Evolutionary conservation across 768 basidiomycete species (phyloP), one percentile per base, ranked within the genome.

Genomic region (Tulasnella sp.): DNA sequence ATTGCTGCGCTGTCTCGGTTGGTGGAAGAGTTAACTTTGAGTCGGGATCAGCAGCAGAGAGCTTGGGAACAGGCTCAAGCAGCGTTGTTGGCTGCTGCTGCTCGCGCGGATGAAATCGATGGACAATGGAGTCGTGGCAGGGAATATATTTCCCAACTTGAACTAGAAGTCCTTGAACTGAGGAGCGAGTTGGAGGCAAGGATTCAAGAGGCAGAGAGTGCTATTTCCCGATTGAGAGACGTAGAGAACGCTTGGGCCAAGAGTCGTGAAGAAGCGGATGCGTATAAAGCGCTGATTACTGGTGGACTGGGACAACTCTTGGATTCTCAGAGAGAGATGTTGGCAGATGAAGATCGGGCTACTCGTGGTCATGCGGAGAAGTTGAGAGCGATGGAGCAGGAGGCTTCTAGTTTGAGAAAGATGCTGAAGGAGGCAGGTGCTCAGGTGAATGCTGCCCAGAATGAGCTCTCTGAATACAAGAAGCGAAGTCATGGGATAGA

Each of bases 201-300:
- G 53, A 75, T 73, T 1, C 69, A 74, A 2, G 92, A 95, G 63
- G 75, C 78, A 13, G 88, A 92, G 55, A 65, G 76, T 7, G 71
- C 80, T 5, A 74, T 77, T 39, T 66, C 71, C 8, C 72, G 82
- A 48, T 66, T 92, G 37, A 69, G 75, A 22, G 87, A 92, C 48
- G 79, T 82, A 35, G 92, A 95, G 67, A 89, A 84, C 61, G 78
- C 83, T 7, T 95, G 90, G 81, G 77, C 84, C 22, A 85, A 89
- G 64, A 88, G 89, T 37, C 78, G 90, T 12, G 84, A 92, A 66
- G 90, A 96, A 69, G 88, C 90, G 2, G 92, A 95, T 63, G 78
- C 83, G 1, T 79, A 91, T 64, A 73, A 90, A 48, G 82, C 84
- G 19, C 69, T 90, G 45, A 91, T 90, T 2, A 93, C 88, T 2